These are phyloP conservation scores for Meredithiella fracta DNA, from an alignment of 2,329 filamentous ascomycete species.

Conservation along the genomic window DNA sequence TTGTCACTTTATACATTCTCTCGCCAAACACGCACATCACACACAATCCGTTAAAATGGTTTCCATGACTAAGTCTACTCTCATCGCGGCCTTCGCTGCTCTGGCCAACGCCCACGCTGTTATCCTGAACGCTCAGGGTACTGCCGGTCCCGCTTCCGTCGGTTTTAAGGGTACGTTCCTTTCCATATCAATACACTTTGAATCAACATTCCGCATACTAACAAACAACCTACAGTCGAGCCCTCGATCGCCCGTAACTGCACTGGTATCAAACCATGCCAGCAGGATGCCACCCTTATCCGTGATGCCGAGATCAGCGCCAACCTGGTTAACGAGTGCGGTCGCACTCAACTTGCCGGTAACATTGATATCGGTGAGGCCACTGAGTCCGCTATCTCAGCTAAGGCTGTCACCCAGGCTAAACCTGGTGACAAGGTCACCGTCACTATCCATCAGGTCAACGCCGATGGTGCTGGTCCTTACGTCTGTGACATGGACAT, in stretches of 20 bases:
- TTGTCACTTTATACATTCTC: slow-evolving; percentile 5
- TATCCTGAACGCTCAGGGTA: slow-evolving; percentile 31
- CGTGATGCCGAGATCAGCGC: slow-evolving; percentile 35
- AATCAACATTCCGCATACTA: too few relatives aligned
- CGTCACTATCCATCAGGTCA: slow-evolving; percentile 37
- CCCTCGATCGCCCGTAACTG: slow-evolving; percentile 42
- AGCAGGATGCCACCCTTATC: slow-evolving; percentile 49
- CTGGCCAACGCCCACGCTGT: slow-evolving; percentile 29
- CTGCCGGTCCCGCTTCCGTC: slow-evolving; percentile 28
- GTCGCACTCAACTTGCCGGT: slow-evolving; percentile 42
- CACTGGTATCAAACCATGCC: slow-evolving; percentile 47
- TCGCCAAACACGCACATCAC: slow-evolving; percentile 15
- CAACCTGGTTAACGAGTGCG: slow-evolving; percentile 42
- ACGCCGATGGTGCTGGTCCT: slow-evolving; percentile 37
- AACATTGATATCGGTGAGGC: slow-evolving; percentile 45
- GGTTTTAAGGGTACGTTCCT: slow-evolving; percentile 31
- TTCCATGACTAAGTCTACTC: slow-evolving; percentile 21
- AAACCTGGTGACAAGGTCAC: slow-evolving; percentile 26
- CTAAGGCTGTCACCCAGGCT: slow-evolving; percentile 32
- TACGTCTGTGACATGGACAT: slow-evolving; percentile 38
- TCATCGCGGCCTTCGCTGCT: slow-evolving; percentile 18
- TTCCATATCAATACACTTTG: neutral
- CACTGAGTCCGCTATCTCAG: slow-evolving; percentile 34
- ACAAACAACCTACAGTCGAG: slow-evolving; percentile 27
- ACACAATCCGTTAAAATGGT: slow-evolving; percentile 22